Base-by-base conservation (phyloP, 2,329 filamentous ascomycete genomes). In the Fusarium denticulatum region DNA sequence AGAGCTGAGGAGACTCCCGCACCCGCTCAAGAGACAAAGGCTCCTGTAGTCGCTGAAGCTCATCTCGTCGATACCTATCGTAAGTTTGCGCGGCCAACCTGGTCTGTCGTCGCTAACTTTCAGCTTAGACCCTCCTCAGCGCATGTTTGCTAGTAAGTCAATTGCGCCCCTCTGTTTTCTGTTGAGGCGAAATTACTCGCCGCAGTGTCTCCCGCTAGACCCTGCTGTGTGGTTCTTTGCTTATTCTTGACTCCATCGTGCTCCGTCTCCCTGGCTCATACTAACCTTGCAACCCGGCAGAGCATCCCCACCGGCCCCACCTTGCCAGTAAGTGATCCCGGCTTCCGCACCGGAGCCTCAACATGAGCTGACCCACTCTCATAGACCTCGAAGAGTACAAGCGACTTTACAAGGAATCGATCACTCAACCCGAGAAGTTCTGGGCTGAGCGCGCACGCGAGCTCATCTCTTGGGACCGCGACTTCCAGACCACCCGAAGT, bases 381-480 rank as follows among this genome's bases (percentile, higher is more conserved):
- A 39, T 67, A 92, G 90, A 85, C 77, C 81, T 92, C 69, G 89
- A 92, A 72, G 89, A 93, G 76, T 93, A 93, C 83, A 88, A 92
- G 80, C 85, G 86, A 79, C 82, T 92, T 65, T 92, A 93, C 87
- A 87, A 91, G 80, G 89, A 99, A 85, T 99, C 96, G 53, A 98
- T 99, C 81, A 92, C 92, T 77, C 87, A 96, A 78, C 96, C 96
- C 56, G 86, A 95, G 73, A 91, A 93, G 82, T 99, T 98, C 87
- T 99, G 96, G 95, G 95, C 88, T 70, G 89, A 88, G 75, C 88
- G 93, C 82, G 96, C 95, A 56, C 93, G 95, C 73, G 95, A 98
- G 79, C 90, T 98, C 61, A 89, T 99, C 77, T 92, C 93, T 57
- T 99, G 96, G 93, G 91, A 94, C 75, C 89, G 89, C 76, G 96